A percentile compares a stretch with the other conserved stretches of the same genome.
phyloP scores from a whole-genome alignment of 2,329 filamentous ascomycete species.

The Pseudogymnoascus sp. region DNA sequence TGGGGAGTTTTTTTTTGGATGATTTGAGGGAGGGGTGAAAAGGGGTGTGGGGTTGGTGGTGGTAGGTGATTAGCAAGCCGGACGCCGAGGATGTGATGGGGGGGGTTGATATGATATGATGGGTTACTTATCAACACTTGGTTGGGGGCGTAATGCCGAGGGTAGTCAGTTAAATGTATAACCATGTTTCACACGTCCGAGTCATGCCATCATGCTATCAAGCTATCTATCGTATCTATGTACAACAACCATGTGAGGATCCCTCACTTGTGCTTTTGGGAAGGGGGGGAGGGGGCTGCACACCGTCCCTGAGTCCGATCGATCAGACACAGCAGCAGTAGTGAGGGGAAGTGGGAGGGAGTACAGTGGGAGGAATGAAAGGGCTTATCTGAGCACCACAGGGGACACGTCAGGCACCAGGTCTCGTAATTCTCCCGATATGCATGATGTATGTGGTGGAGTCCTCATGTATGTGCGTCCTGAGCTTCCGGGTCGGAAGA shows the following conservation, averaged over 20 bases:
- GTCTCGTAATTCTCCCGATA: neutral
- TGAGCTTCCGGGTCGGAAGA: neutral
- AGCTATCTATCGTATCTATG: neutral
- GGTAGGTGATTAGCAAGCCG: neutral
- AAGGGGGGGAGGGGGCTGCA: neutral
- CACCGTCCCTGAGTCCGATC: neutral
- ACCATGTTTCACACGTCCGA: neutral
- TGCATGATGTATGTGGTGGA: no score
- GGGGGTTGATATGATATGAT: neutral
- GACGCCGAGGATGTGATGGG: neutral
- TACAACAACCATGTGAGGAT: neutral
- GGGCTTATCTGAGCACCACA: neutral
- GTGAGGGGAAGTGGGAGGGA: neutral
- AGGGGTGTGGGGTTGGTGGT: neutral
- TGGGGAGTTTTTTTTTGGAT: slow-evolving; percentile 1
- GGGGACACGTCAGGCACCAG: neutral
- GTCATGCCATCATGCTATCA: neutral
- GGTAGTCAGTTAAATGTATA: neutral
- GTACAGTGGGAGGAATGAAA: neutral
- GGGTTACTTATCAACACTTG: slow-evolving; percentile 1
- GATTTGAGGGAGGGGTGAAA: neutral
- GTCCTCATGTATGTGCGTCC: neutral
- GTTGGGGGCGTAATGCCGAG: no score
- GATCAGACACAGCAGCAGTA: neutral
- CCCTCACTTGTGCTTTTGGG: neutral